Evolutionary conservation across 2,329 filamentous ascomycete species (phyloP), one percentile per base, ranked within the genome.

Genomic region (Exserohilum turcica): DNA sequence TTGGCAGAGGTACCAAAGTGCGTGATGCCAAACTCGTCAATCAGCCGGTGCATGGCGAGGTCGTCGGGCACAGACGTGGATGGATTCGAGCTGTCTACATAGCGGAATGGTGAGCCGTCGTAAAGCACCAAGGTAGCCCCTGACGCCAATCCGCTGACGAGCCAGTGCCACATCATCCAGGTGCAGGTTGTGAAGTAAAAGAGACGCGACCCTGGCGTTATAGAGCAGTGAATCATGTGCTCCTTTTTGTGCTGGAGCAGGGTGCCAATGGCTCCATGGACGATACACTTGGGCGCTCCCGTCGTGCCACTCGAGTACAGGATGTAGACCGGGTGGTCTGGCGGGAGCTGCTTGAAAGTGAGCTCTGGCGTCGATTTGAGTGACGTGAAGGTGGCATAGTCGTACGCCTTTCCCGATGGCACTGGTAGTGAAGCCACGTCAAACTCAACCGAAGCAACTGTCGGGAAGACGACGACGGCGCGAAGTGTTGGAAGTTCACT

Each of bases 161-260:
- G 87, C 92, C 93, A 97, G 73, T 97, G 93, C 92, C 92, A 97
- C 93, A 97, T 97, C 92, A 99, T 97, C 94, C 92, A 97, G 0
- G 91, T 95, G 9, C 89, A 92, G 3, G 92, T 97, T 1, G 92
- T 96, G 77, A 92, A 97, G 78, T 97, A 97, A 74, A 97, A 90
- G 68, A 97, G 82, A 16, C 88, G 84, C 36, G 92, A 90, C 2
- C 80, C 78, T 0, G 87, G 82, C 7, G 82, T 81, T 59, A 99
- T 86, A 18, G 92, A 91, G 72, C 89, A 90, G 71, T 97, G 93
- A 3, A 97, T 80, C 40, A 88, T 83, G 70, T 96, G 92, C 72
- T 97, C 94, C 73, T 99, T 99, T 77, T 97, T 97, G 78, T 97
- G 94, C 73, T 97, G 93, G 44, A 97, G 83, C 6, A 99, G 79